These are phyloP conservation scores for thale cress (Arabidopsis thaliana) DNA, from an alignment of 345 rosid species.

Conservation along the genomic window TAIR10.1 NC_003070.9:28170001-28170500, in stretches of 20 bases:
- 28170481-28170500: too few species aligned
- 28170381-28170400: background rate
- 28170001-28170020: constrained; percentile 16
- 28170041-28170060: constrained; percentile 22
- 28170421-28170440: too few species aligned
- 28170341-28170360: background rate
- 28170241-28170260: constrained; percentile 34
- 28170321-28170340: background rate
- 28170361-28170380: background rate
- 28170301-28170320: background rate
- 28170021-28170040: constrained; percentile 25
- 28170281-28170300: constrained; percentile 23
- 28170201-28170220: constrained; percentile 22
- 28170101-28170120: constrained; percentile 1
- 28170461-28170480: too few species aligned
- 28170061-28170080: background rate
- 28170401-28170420: too few species aligned
- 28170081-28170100: constrained; percentile 23
- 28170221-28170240: constrained; percentile 28
- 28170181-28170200: background rate
- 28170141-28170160: background rate
- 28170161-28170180: background rate
- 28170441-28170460: too few species aligned
- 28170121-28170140: background rate
- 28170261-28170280: constrained; percentile 23